Base-by-base conservation (phyloP, 2,329 filamentous ascomycete genomes). In the Apiospora koreana region DNA sequence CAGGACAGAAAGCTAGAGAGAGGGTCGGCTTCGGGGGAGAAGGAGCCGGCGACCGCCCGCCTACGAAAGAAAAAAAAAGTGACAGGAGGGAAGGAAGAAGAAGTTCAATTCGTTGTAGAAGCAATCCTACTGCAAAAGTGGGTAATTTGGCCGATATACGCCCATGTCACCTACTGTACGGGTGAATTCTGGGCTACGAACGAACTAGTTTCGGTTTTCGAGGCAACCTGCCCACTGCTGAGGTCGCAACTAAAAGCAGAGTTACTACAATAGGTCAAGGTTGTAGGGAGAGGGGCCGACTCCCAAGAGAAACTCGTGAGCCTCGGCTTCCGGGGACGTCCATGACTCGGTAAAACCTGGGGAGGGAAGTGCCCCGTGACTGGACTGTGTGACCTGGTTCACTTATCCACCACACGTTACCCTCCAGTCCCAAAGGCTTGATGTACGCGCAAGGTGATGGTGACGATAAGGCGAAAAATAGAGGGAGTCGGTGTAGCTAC, bases 81-180 rank as follows among this genome's bases (percentile, higher is more conserved):
- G 23, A 62, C 18, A 18, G 50, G 28, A 62, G 31, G 54, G 28
- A 8, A 46, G 5, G 21, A 62, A 38, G 31, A 31, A 31, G 50
- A 58, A 58, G 25, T 8, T 31, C 25, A 25, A 58, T 31, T 58
- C 50, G n/a, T n/a, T n/a, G n/a, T n/a, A 18, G 54, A 8, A 10
- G 21, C 28, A n/a, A 7, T 62, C 35, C 18, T 62, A 12, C 18
- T 23, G 12, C 16, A n/a, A n/a, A 38, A 38, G 31, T n/a, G 31
- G 54, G 54, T 18, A 18, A 62, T 62, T 62, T 62, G 54, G 31
- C 54, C 54, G 54, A 62, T 38, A 62, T 62, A 35, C 38, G 18
- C 54, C 54, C 54, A 38, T 62, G 38, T 62, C 54, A 38, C 31
- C 54, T 62, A 62, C 54, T 18, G 54, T 62, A 62, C 54, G 28